These are phyloP conservation scores for Helicocarpus griseus DNA, from an alignment of 2,329 filamentous ascomycete species.

Conservation along the genomic window DNA sequence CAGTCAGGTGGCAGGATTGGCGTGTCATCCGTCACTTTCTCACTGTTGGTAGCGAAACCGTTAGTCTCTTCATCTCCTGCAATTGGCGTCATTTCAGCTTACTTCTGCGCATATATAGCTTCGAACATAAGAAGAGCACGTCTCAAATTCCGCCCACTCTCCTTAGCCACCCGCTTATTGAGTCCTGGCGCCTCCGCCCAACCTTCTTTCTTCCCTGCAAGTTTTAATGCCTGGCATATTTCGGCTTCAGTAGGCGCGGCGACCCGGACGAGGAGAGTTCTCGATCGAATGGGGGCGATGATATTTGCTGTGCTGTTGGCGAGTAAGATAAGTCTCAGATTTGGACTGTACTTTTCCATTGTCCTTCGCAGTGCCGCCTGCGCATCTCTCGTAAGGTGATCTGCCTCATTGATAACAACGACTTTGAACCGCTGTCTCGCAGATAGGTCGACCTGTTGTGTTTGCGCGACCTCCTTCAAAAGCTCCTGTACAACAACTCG, in stretches of 20 bases:
- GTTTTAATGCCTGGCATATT: constrained; percentile 65
- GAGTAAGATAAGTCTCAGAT: constrained; percentile 79
- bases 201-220: constrained; percentile 66
- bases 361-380: constrained; percentile 89
- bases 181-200: constrained; percentile 69
- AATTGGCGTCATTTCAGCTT: constrained; percentile 14
- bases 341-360: constrained; percentile 99
- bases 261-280: constrained; percentile 84
- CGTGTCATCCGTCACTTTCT: constrained; percentile 79
- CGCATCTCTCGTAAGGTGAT: constrained; percentile 85
- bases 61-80: constrained; percentile 4
- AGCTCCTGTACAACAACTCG: constrained; percentile 92
- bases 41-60: constrained; percentile 44
- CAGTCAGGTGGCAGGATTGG: constrained; percentile 92
- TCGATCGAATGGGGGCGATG: constrained; percentile 91
- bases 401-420: constrained; percentile 97
- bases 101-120: constrained; percentile 96
- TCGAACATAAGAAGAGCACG: constrained; percentile 94
- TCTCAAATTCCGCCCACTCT: constrained; percentile 83
- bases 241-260: constrained; percentile 78
- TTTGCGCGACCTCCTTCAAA: constrained; percentile 95
- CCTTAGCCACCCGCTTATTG: constrained; percentile 75
- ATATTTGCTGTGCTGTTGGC: constrained; percentile 98
- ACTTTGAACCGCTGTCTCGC: constrained; percentile 95
- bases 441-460: constrained; percentile 90